Base-by-base conservation (phyloP, 768 basidiomycete genomes). In the Boletus rubropictus region DNA sequence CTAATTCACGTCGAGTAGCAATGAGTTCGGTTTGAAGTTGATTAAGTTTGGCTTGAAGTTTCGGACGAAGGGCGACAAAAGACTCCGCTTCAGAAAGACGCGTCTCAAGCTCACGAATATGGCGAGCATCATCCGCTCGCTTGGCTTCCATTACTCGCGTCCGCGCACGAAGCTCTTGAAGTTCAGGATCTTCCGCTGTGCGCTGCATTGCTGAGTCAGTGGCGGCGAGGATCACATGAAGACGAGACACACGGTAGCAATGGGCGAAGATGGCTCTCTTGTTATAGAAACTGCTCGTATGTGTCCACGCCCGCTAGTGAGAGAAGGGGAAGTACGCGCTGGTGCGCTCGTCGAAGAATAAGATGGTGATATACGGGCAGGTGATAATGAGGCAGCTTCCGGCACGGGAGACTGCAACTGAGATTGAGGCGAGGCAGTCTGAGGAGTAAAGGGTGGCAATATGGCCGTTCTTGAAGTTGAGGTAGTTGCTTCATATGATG, bases 11-110 rank as follows among this genome's bases (percentile, higher is more conserved):
- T n/a, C 81, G 80, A 4, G 83, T 78, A 1, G 79, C 78, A 22
- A 80, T 82, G 36, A 92, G 77, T 39, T 95, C 89, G 0, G 85
- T 81, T 61, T 92, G 87, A 32, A 88, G 78, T 22, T 81, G 76
- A 33, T 78, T 84, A 39, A 95, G 78, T 63, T 94, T 95, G 29
- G 86, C 86, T 67, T 92, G 89, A 27, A 95, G 77, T 66, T 95
- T 97, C 0, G 91, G 90, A n/a, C 86, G 77, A 14, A 91, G 74
- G 5, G 87, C 75, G 24, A 88, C 81, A 55, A 93, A 90, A 12
- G 84, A 76, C 60, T 91, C 89, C 0, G 86, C 88, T 52, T 96
- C 94, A 5, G 77, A 73, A 7, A 90, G 80, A n/a, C 87, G 81
- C 2, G 79, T 74, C 62, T 98, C 92, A 11, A 96, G 80, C 58